phyloP scores from a whole-genome alignment of 2,329 filamentous ascomycete genomes.

The Paraphaeosphaeria minitans region DNA sequence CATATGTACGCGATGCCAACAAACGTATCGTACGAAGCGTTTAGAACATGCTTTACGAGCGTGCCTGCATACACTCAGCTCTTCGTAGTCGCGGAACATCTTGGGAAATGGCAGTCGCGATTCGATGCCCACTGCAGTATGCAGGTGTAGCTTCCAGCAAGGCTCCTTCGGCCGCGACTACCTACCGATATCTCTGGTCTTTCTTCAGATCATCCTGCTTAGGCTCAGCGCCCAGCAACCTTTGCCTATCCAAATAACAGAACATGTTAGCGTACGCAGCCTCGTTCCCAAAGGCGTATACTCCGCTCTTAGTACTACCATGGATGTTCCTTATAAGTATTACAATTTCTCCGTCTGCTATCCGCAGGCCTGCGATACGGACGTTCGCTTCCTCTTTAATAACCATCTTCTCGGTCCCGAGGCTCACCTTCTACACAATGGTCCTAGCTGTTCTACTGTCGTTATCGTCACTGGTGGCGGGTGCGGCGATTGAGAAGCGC shows the following conservation, averaged over 20 bases:
- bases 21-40: not conserved
- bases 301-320: slow-evolving; percentile 15
- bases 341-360: slow-evolving; percentile 8
- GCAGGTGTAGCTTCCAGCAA: not conserved
- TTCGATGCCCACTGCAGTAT: not conserved
- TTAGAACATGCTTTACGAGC: not conserved
- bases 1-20: not conserved
- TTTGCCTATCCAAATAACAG: slow-evolving; percentile 7
- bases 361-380: slow-evolving; percentile 9
- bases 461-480: slow-evolving; percentile 25
- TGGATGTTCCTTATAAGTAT: slow-evolving; percentile 13
- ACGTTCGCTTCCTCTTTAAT: slow-evolving; percentile 15
- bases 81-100: not conserved
- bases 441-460: slow-evolving; percentile 28
- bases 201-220: not conserved
- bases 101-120: not conserved
- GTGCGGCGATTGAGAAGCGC: slow-evolving; percentile 37
- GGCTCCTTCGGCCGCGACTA: not conserved
- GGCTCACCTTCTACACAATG: slow-evolving; percentile 22
- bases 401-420: slow-evolving; percentile 8
- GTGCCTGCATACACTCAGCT: too few species aligned
- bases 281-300: slow-evolving; percentile 13
- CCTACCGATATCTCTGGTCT: not conserved
- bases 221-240: slow-evolving; percentile 3
- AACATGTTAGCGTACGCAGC: slow-evolving; percentile 9